Percentiles rank a stretch among this genome's conserved stretches.
These are phyloP conservation scores for Diaporthe sp. DNA, from an alignment of 2,329 filamentous ascomycete species.

Conservation along the genomic window DNA sequence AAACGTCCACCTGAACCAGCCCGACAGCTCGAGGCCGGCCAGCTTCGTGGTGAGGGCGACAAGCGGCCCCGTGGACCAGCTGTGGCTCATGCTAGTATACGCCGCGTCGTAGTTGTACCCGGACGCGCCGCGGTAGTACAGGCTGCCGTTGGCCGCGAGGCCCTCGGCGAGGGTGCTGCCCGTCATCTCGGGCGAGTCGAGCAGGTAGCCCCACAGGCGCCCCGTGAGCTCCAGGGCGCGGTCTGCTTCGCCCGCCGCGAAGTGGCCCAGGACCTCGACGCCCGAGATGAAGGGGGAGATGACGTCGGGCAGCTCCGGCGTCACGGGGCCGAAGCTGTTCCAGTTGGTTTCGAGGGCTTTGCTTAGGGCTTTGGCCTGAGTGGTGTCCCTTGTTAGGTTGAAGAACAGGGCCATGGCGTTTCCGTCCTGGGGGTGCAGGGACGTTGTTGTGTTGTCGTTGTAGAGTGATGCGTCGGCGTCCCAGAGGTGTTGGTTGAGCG, in stretches of 20 bases:
- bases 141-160: constrained; percentile 34
- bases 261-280: constrained; percentile 35
- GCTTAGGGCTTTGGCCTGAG: constrained; percentile 15
- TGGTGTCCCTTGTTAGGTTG: constrained; percentile 35
- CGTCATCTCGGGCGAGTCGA: constrained; percentile 39
- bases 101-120: constrained; percentile 28
- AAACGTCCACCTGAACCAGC: constrained; percentile 27
- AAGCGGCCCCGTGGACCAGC: constrained; percentile 37
- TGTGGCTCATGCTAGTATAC: constrained; percentile 35
- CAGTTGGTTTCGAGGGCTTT: constrained; percentile 30
- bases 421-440: constrained; percentile 47
- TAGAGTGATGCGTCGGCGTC: constrained; percentile 59
- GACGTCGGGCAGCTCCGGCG: constrained; percentile 31
- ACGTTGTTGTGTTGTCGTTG: constrained; percentile 62
- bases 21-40: constrained; percentile 33
- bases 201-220: constrained; percentile 37
- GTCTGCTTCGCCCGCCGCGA: constrained; percentile 25
- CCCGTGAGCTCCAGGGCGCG: constrained; percentile 30
- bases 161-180: constrained; percentile 37
- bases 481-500: constrained; percentile 62
- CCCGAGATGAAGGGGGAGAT: constrained; percentile 39
- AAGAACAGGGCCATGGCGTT: constrained; percentile 34
- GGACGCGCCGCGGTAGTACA: constrained; percentile 30
- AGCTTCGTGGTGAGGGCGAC: constrained; percentile 27
- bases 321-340: constrained; percentile 34